phyloP scores from a whole-genome alignment of 768 basidiomycete genomes.

The Lenzites betulinus region DNA sequence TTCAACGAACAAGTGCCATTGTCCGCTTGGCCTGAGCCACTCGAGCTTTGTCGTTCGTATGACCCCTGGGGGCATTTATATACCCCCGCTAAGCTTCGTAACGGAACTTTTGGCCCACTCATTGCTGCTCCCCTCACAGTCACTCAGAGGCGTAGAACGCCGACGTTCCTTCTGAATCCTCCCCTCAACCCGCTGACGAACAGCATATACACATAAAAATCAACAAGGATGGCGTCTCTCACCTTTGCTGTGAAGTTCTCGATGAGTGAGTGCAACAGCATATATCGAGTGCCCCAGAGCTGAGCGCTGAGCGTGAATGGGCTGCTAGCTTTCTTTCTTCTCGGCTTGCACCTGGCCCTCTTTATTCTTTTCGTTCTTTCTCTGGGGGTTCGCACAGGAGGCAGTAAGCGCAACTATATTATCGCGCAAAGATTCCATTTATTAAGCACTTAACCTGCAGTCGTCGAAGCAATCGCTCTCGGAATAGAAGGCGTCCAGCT shows the following conservation, averaged over 20 bases:
- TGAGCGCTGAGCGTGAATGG: neutral
- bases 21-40: slow-evolving; percentile 9
- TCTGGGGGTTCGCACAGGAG: slow-evolving; percentile 3
- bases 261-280: slow-evolving; percentile 1
- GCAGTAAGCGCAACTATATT: neutral
- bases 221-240: slow-evolving; percentile 15
- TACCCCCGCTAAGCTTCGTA: neutral
- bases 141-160: slow-evolving; percentile 11
- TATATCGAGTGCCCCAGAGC: neutral
- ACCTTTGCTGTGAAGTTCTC: slow-evolving; percentile 18
- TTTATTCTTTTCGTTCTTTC: slow-evolving; percentile 13
- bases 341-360: slow-evolving; percentile 12
- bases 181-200: neutral
- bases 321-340: slow-evolving; percentile 8
- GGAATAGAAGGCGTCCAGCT: slow-evolving; percentile 11
- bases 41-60: slow-evolving; percentile 2
- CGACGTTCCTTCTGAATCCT: neutral
- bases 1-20: neutral
- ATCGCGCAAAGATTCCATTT: neutral
- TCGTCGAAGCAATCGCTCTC: slow-evolving; percentile 13
- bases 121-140: neutral
- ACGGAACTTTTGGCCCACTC: neutral
- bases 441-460: neutral
- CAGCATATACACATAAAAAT: neutral
- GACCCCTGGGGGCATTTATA: slow-evolving; percentile 3